These are phyloP conservation scores for Lepidopterella palustris DNA, from an alignment of 495 filamentous ascomycete genomes.

Conservation along the genomic window DNA sequence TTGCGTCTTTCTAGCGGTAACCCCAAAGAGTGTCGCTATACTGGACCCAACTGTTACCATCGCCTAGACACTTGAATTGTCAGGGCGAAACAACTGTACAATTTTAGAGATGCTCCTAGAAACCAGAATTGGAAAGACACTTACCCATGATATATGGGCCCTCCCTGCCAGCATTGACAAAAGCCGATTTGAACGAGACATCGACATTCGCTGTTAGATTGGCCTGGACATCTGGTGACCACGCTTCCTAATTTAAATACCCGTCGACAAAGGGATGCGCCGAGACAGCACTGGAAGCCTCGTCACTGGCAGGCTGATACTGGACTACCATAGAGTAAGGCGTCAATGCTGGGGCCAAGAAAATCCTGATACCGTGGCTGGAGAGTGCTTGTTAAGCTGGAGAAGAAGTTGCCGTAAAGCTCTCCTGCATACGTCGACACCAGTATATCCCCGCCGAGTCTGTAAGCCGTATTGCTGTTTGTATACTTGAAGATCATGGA, in stretches of 20 bases:
- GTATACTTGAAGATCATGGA: constrained; percentile 20
- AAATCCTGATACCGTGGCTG: not conserved
- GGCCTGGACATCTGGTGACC: not conserved
- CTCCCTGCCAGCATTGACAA: constrained; percentile 13
- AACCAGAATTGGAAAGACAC: not conserved
- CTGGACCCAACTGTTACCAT: not conserved
- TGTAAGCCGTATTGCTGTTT: constrained; percentile 14
- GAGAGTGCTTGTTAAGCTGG: constrained; percentile 16
- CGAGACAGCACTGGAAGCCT: not conserved
- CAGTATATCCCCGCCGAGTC: constrained; percentile 27
- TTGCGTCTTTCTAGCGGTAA: constrained; percentile 7
- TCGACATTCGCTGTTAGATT: not conserved
- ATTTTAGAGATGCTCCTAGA: not conserved
- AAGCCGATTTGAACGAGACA: constrained; percentile 22
- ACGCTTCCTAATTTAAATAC: not conserved
- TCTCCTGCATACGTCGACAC: constrained; percentile 28
- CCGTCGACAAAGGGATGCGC: not conserved
- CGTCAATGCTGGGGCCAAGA: not conserved
- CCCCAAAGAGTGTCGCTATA: constrained; percentile 5
- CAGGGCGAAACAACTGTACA: constrained; percentile 5
- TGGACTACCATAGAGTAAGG: not conserved
- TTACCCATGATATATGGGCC: constrained; percentile 31
- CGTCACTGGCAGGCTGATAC: not conserved
- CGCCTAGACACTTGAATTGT: constrained; percentile 8
- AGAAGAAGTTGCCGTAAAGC: constrained; percentile 30